Evolutionary conservation across 345 rosid genomes (phyloP), one percentile per base, ranked within the genome.

Genomic region (Geranium rotundifolium): DNA sequence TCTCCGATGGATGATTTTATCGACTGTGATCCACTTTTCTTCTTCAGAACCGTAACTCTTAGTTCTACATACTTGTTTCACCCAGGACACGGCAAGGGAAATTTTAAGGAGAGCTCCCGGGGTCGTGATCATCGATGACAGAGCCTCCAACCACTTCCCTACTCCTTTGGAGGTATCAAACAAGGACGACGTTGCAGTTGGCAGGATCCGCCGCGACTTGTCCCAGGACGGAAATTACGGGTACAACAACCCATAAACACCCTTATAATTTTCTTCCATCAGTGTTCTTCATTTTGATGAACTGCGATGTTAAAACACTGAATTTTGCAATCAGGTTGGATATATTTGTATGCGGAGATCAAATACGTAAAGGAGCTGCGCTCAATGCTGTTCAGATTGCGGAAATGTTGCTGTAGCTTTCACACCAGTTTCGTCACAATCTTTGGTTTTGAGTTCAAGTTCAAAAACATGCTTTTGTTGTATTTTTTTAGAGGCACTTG

Each of bases 351-450:
- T 90, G 99, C 30, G 97, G 97, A 55, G 97, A 93, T 72, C 97
- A 93, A 78, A 85, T 90, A 75, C 91, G 97, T 65, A 93, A 93
- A 77, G 99, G 99, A 60, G 99, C 99, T 30, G 96, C 97, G 19
- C 86, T 93, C 15, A 93, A 90, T 64, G 99, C 99, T 71, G 84
- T 90, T 73, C 97, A 93, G 73, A 90, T 93, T 57, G 96, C 99
- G 1, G 96, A 93, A 88, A 65, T 90, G 99, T 79, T 93, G 74
- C 76, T 90, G 64, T 85, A 82, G 63, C n/a, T n/a, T n/a, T n/a
- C n/a, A n/a, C n/a, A n/a, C n/a, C n/a, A n/a, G n/a, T n/a, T n/a
- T n/a, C n/a, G n/a, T n/a, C n/a, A n/a, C n/a, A n/a, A n/a, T n/a
- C n/a, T n/a, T n/a, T n/a, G n/a, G n/a, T n/a, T n/a, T n/a, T n/a